Evolutionary conservation across 805 yeast genomes (phyloP), one percentile per base, ranked within the genome.

Genomic region (Teunomyces barrocoloradensis): DNA sequence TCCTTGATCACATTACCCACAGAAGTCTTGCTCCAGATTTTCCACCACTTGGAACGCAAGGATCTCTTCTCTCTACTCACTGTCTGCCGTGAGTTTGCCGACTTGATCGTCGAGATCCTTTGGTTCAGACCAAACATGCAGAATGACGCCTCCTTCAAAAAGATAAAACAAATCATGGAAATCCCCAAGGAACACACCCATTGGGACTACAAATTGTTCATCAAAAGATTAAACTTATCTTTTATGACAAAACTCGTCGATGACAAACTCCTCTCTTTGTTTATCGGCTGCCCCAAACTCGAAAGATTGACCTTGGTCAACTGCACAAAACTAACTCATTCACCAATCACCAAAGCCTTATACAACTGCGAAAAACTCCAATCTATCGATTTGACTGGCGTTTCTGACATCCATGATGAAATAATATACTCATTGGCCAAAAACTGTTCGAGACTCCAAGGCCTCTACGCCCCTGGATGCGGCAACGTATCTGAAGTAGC

Each of bases 381-480:
- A 64, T 86, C 95, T 37, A 84, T 92, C 43, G 98, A 92, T 67
- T 75, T 92, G 56, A 85, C 96, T 0, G 94, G 94, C 6, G 85
- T 89, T 4, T 75, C 74, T 37, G 81, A 78, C 51, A 66, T 73
- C 45, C 76, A 73, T 46, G 97, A 91, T 69, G 81, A 77, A 38
- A 81, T 90, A 4, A 80, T 89, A 49, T 55, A 66, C 25, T 81
- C 87, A 5, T 73, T 92, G 53, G 89, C 96, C 2, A 60, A 61
- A 6, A 76, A 80, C 57, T 91, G 97, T 64, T 78, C 80, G 32
- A 71, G 92, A 41, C 73, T 92, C 39, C 97, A 92, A 68, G 97
- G 97, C 1, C 71, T 91, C 40, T 91, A 90, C 62, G 94, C 94
- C 0, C 91, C 96, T 1, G 88, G 87, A 5, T 90, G 97, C 48